Base-by-base conservation (phyloP, 768 basidiomycete genomes). In the Flagelloscypha sp. region DNA sequence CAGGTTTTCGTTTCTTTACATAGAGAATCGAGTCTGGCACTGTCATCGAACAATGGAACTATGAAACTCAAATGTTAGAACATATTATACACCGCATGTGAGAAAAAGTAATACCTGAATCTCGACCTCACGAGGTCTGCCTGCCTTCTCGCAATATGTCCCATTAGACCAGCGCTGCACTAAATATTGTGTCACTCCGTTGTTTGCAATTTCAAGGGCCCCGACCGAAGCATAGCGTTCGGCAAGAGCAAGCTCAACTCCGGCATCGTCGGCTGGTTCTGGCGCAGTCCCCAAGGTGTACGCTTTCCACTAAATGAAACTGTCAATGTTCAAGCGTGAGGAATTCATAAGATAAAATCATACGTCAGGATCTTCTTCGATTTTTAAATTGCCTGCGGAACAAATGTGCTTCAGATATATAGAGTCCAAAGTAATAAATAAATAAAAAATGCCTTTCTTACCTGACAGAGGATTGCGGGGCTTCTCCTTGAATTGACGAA, bases 41-140 rank as follows among this genome's bases (percentile, higher is more conserved):
- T 35, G 85, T 84, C 86, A 89, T 88, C 43, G 88, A 88, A 58
- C 92, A 97, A 59, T 97, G 92, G 55, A 90, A 93, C 86, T 93
- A 54, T 41, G 42, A 38, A 37, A 33, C 22, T 32, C 28, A 32
- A 36, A 44, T 32, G 18, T 16, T 33, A 30, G 33, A 23, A 33
- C 34, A 28, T 37, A 42, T 44, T 11, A 34, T 36, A n/a, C 9
- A 25, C 39, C 8, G 12, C 24, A 33, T 18, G 16, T 38, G 27
- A 17, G 24, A 35, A 15, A 4, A 6, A 42, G 23, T 57, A 73
- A 46, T 44, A 84, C 90, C 78, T 99, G 95, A 21, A 99, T 81
- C 68, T 99, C 93, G 27, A 93, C 82, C 63, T 89, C 87, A 42
- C 95, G 80, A 37, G 71, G 71, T 58, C 72, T 74, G 10, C 84